Conservation (phyloP, 257 asterid genomes). For the Solanum etuberosum region DNA sequence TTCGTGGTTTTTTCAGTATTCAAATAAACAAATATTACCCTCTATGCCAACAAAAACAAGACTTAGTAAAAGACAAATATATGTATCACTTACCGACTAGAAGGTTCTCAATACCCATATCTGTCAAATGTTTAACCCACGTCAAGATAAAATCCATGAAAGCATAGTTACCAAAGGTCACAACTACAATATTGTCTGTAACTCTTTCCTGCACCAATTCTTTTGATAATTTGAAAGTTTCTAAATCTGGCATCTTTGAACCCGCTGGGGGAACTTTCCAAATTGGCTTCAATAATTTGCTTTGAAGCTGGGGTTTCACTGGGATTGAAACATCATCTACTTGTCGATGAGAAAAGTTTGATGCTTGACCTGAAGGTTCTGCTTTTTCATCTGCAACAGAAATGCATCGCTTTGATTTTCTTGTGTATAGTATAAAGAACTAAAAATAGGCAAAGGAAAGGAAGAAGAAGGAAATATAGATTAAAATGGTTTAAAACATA, state of each 20-base stretch:
- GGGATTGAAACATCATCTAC: conserved; percentile 8
- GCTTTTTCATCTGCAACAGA: conserved; percentile 12
- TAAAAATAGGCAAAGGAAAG: background rate
- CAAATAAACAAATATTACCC: conserved; percentile 2
- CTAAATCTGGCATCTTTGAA: conserved; percentile 71
- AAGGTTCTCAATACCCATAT: conserved; percentile 74
- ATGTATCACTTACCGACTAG: conserved; percentile 61
- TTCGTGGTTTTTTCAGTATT: background rate
- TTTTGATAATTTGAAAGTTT: conserved; percentile 65
- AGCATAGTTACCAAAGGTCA: conserved; percentile 94
- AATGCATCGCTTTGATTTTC: background rate
- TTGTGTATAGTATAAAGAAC: background rate
- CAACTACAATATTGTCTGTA: conserved; percentile 59
- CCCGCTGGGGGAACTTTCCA: conserved; percentile 80
- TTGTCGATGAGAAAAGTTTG: conserved; percentile 27
- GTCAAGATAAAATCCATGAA: conserved; percentile 97
- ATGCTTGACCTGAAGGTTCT: conserved; percentile 20
- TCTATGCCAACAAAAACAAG: background rate
- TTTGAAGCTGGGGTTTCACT: conserved; percentile 12
- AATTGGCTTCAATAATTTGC: conserved; percentile 34
- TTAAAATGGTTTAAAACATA: background rate
- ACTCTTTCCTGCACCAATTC: conserved; percentile 72
- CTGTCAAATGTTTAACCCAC: conserved; percentile 94
- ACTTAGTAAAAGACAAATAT: background rate
- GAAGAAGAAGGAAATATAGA: background rate